phyloP scores from a whole-genome alignment of 495 filamentous ascomycete species.

The Lindgomyces ingoldianus region DNA sequence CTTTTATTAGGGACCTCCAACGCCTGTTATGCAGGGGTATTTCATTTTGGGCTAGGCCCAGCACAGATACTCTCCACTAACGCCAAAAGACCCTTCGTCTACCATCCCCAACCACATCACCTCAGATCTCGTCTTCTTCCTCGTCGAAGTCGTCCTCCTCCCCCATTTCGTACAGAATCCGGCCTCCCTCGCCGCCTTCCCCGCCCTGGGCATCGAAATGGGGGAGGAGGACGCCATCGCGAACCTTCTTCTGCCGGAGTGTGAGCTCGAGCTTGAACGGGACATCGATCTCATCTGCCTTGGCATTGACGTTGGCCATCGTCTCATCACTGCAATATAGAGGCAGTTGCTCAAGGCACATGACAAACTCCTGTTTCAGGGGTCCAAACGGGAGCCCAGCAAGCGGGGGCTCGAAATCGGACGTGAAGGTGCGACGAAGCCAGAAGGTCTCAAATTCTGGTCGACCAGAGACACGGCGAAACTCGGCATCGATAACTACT shows the following conservation, averaged over 20 bases:
- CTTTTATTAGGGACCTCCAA: too few species aligned
- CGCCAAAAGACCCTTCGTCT: too few species aligned
- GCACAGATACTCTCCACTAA: too few species aligned
- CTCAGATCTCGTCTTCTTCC: constrained; percentile 93
- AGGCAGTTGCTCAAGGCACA: constrained; percentile 62
- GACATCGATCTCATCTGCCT: constrained; percentile 52
- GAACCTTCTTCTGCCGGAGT: constrained; percentile 79
- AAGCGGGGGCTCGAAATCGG: constrained; percentile 10
- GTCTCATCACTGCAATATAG: constrained; percentile 43
- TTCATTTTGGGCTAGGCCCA: too few species aligned
- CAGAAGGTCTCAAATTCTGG: constrained; percentile 77
- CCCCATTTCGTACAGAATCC: constrained; percentile 96
- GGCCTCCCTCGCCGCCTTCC: constrained; percentile 76
- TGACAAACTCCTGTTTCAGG: constrained; percentile 53
- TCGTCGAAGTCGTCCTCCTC: constrained; percentile 98
- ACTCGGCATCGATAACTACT: constrained; percentile 81
- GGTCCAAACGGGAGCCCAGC: constrained; percentile 3
- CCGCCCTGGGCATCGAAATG: constrained; percentile 93
- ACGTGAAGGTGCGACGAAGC: constrained; percentile 44
- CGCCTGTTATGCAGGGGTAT: too few species aligned
- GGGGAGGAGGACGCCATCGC: constrained; percentile 86
- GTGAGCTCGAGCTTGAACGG: constrained; percentile 88
- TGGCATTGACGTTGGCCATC: constrained; percentile 47
- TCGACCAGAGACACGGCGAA: constrained; percentile 76
- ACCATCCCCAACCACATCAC: background rate